A percentile compares a stretch with the other conserved stretches of the same genome.
These are phyloP conservation scores for Kodamaea arcana DNA, from an alignment of 1,139 yeast genomes.

Conservation along the genomic window DNA sequence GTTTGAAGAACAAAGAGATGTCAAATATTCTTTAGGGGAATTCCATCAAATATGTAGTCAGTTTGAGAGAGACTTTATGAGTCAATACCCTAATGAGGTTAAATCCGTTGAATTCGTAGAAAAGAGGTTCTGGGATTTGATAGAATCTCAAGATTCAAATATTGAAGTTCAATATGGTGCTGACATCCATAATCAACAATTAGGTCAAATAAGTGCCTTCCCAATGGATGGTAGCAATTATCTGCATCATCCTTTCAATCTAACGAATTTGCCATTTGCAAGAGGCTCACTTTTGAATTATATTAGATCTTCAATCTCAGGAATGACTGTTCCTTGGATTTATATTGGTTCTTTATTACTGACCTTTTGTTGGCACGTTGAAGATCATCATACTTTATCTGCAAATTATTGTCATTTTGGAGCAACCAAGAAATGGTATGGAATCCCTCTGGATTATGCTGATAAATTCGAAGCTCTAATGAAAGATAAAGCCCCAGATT, in stretches of 20 bases:
- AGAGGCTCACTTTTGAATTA: conserved; percentile 60
- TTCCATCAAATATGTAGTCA: conserved; percentile 57
- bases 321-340: conserved; percentile 83
- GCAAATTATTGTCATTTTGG: conserved; percentile 79
- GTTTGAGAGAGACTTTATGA: conserved; percentile 41
- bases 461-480: conserved; percentile 52
- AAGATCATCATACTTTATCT: conserved; percentile 73
- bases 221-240: conserved; percentile 41
- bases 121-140: conserved; percentile 56
- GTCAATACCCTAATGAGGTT: conserved; percentile 25
- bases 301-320: conserved; percentile 61
- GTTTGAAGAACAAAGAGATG: conserved; percentile 64
- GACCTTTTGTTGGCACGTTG: conserved; percentile 85
- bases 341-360: conserved; percentile 71
- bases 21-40: conserved; percentile 55
- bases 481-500: conserved; percentile 68
- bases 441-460: conserved; percentile 58
- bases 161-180: conserved; percentile 72
- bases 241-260: conserved; percentile 59
- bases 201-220: conserved; percentile 69
- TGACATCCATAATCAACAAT: conserved; percentile 59
- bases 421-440: conserved; percentile 75
- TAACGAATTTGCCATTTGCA: conserved; percentile 63
- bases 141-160: conserved; percentile 43
- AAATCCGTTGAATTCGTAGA: conserved; percentile 47